Base-by-base conservation (phyloP, 1,139 yeast genomes). In the Scheffersomyces stambukii region DNA sequence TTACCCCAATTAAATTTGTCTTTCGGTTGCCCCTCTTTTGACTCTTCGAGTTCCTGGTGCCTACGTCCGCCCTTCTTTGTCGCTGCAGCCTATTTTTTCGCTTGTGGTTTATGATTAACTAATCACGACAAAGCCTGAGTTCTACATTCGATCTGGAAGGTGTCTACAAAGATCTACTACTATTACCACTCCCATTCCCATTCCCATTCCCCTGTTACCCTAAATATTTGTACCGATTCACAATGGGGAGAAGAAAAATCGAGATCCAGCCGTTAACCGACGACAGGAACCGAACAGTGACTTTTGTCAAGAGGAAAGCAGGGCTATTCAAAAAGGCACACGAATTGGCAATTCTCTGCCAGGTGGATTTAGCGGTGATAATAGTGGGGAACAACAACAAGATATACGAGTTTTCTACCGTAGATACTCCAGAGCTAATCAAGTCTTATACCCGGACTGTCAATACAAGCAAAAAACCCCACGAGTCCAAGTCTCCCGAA, bases 291-390 rank as follows among this genome's bases (percentile, higher is more conserved):
- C 61, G 88, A 40, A 78, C 93, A 5, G 89, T 81, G 18, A 91
- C 98, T 0, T 91, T 91, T 55, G 86, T 86, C 41, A 91, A 91
- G 56, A 73, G 98, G 33, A 91, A 89, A 55, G 94, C 95, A 0
- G 98, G 98, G 1, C 65, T 91, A 27, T 89, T 91, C 64, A 91
- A 91, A 53, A 91, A 91, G 56, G 98, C 98, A 2, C 94, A 89
- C 51, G 98, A 91, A 57, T 69, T 91, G 36, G 81, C 96, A 1
- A 89, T 89, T 13, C 66, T 91, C 31, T 89, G 98, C 54, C 93
- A 86, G 41, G 95, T 88, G 6, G 97, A 91, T 50, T 70, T 91
- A 29, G 93, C 97, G 2, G 93, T 91, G 19, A 77, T 91, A 14
- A 86, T 91, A 18, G 69, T 88, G 26, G 95, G 95, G n/a, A 76